Evolutionary conservation across 768 basidiomycete genomes (phyloP), one percentile per base, ranked within the genome.

Genomic region (Roridomyces roridus): DNA sequence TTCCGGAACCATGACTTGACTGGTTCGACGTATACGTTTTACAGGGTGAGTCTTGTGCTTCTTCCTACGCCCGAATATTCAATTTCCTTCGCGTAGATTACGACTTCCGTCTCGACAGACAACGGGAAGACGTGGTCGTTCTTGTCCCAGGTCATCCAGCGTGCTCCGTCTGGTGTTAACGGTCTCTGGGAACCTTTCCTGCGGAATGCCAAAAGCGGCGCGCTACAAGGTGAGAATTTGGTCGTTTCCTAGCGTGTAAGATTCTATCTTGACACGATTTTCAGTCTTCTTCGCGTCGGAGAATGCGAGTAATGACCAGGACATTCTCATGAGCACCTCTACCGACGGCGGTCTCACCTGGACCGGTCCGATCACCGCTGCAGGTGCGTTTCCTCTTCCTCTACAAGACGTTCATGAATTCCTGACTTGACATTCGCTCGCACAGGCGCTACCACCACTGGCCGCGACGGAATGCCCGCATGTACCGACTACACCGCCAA

Each of bases 131-230:
- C 58, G 11, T 68, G 67, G 67, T 8, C 47, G 2, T 68, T 63
- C 56, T 47, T 68, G 10, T 64, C 64, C 0, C 67, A 68, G 20
- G 59, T 68, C 5, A 55, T 60, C 25, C 11, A 60, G 26, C 52
- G 67, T 12, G 25, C 56, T 5, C 47, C 65, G 1, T 59, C 40
- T 15, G 59, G 43, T 10, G 29, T 29, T 3, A 58, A 55, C 23
- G 67, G 67, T 4, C 57, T 68, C 24, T 68, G 67, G 67, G 67
- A 68, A 57, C 67, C 65, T 8, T 68, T 63, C 39, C 29, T 52
- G 23, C 61, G 67, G n/a, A 41, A 65, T 25, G 23, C 63, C 12
- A 40, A 26, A 17, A 58, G 48, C 39, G 61, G 63, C 12, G 57
- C 61, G 4, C 20, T 67, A 15, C 66, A 67, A 55, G 54, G 59